These are phyloP conservation scores for Ochetophila trinervis DNA, from an alignment of 306 rosid genomes.

Conservation along the genomic window DNA sequence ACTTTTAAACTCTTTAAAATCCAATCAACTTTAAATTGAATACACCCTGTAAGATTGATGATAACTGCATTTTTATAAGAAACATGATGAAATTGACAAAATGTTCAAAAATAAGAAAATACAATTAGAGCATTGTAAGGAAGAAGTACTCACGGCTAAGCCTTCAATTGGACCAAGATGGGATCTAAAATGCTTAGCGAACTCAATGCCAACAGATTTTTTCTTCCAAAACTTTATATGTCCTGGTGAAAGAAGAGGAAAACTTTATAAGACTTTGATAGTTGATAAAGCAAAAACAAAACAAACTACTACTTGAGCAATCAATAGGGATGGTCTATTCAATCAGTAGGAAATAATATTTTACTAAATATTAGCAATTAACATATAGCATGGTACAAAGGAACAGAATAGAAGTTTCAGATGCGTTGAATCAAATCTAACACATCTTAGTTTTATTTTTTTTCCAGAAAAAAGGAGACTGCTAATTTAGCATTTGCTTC, in stretches of 20 bases:
- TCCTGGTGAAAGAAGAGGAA: conserved; percentile 39
- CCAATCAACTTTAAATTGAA: too few species aligned
- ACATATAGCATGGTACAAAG: too few species aligned
- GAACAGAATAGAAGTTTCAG: too few species aligned
- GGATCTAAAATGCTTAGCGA: conserved; percentile 94
- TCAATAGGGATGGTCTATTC: neutral
- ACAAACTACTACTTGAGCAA: neutral
- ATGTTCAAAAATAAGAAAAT: conserved; percentile 12
- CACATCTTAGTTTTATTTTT: too few species aligned
- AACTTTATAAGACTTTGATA: neutral
- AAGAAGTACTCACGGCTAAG: conserved; percentile 66
- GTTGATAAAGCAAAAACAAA: too few species aligned
- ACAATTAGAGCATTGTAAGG: conserved; percentile 9
- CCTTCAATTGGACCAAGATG: conserved; percentile 98
- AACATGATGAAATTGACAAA: neutral
- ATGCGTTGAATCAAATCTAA: too few species aligned
- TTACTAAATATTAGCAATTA: too few species aligned
- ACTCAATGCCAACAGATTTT: conserved; percentile 79
- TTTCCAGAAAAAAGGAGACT: too few species aligned
- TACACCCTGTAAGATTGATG: too few species aligned
- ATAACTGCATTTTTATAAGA: too few species aligned
- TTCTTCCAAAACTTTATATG: conserved; percentile 99
- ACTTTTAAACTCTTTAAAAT: too few species aligned
- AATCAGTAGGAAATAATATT: neutral
- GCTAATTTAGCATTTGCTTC: too few species aligned